These are phyloP conservation scores for Solanum pimpinellifolium DNA, from an alignment of 257 asterid genomes.

Conservation along the genomic window DNA sequence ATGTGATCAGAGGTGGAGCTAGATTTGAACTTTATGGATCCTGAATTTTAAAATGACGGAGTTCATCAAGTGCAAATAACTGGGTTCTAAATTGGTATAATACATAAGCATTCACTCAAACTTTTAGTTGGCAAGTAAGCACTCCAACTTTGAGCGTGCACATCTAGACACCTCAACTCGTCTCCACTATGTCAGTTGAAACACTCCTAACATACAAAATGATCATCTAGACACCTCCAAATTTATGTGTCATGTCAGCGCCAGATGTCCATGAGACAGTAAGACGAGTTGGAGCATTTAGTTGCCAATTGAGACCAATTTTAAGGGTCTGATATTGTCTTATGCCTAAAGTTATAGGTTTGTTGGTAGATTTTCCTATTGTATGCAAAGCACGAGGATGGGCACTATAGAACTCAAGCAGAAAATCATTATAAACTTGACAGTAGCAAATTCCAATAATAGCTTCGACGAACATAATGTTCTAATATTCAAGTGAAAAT, in stretches of 20 bases:
- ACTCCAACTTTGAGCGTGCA: not conserved
- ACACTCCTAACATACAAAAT: not conserved
- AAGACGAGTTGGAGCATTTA: not conserved
- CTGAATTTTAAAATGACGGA: not conserved
- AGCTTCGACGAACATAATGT: not conserved
- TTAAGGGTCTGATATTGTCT: not conserved
- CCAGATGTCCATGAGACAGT: not conserved
- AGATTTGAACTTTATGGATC: not conserved
- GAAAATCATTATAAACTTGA: not conserved
- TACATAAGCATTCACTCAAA: not conserved
- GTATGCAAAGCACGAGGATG: not conserved
- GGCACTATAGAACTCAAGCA: not conserved
- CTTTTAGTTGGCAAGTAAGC: not conserved
- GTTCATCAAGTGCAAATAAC: not conserved
- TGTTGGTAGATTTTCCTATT: not conserved
- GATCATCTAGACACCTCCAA: not conserved
- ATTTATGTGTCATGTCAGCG: not conserved
- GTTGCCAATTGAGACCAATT: not conserved
- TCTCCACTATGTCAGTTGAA: not conserved
- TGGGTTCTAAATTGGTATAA: not conserved
- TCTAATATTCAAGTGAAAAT: not conserved
- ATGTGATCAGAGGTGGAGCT: not conserved
- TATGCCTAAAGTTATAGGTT: not conserved
- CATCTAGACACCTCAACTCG: not conserved
- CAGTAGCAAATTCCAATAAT: not conserved